These are phyloP conservation scores for Trametes coccinea DNA, from an alignment of 768 basidiomycete genomes.

Conservation along the genomic window DNA sequence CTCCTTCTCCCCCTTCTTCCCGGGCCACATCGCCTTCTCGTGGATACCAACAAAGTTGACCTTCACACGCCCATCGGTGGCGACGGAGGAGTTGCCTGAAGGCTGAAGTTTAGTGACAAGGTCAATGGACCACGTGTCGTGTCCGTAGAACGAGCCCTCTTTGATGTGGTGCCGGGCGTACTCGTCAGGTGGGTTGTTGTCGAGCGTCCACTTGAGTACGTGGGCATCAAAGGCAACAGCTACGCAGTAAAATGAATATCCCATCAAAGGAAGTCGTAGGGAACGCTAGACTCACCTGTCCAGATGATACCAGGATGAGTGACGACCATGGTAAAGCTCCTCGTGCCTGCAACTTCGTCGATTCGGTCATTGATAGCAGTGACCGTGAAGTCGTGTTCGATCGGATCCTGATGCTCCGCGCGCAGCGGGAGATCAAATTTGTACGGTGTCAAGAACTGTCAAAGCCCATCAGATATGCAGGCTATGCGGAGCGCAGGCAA, in stretches of 20 bases:
- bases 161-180: slow-evolving; percentile 85
- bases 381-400: slow-evolving; percentile 48
- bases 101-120: slow-evolving; percentile 61
- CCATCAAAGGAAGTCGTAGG: background rate
- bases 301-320: slow-evolving; percentile 83
- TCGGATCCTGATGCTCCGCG: slow-evolving; percentile 30
- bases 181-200: slow-evolving; percentile 75
- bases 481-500: background rate
- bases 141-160: slow-evolving; percentile 84
- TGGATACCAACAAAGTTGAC: slow-evolving; percentile 83
- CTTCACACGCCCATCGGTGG: slow-evolving; percentile 37
- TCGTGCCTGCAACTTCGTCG: slow-evolving; percentile 58
- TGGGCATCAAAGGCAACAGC: slow-evolving; percentile 92
- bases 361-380: slow-evolving; percentile 56
- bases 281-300: slow-evolving; percentile 55
- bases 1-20: slow-evolving; percentile 46
- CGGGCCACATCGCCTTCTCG: slow-evolving; percentile 86
- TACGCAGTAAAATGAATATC: slow-evolving; percentile 23
- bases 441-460: slow-evolving; percentile 81
- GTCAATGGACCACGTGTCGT: slow-evolving; percentile 70
- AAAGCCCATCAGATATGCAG: background rate
- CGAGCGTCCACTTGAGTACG: slow-evolving; percentile 82
- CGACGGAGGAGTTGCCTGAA: background rate
- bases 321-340: slow-evolving; percentile 68
- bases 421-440: slow-evolving; percentile 66